A percentile compares a stretch with the other conserved stretches of the same genome.
Evolutionary conservation across 331 rosid species (phyloP).

Genomic region (Saraca asoca): DNA sequence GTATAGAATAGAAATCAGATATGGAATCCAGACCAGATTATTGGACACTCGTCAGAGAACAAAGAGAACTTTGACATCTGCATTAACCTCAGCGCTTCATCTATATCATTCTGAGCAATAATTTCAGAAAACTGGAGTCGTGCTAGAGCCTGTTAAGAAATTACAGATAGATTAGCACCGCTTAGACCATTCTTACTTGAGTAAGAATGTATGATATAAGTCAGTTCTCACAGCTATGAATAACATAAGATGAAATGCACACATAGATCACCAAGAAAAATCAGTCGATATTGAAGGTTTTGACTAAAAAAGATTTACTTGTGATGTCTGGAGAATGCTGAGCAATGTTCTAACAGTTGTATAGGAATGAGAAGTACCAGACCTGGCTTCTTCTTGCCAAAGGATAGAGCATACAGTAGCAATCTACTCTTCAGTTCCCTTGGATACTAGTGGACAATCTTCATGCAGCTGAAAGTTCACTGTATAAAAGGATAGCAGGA

Average conservation of each 20-base stretch:
- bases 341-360: slow-evolving; percentile 96
- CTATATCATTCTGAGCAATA: slow-evolving; percentile 97
- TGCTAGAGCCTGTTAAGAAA: slow-evolving; percentile 74
- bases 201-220: background rate
- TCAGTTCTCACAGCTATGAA: background rate
- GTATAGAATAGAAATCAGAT: slow-evolving; percentile 89
- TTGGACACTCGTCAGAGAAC: slow-evolving; percentile 93
- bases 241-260: background rate
- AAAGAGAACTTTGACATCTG: slow-evolving; percentile 97
- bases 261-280: slow-evolving; percentile 14
- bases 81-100: slow-evolving; percentile 93
- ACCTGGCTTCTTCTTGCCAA: slow-evolving; percentile 95
- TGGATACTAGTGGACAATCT: slow-evolving; percentile 81
- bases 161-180: slow-evolving; percentile 15
- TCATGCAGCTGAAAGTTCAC: slow-evolving; percentile 91
- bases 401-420: slow-evolving; percentile 87
- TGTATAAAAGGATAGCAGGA: slow-evolving; percentile 36
- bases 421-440: slow-evolving; percentile 82
- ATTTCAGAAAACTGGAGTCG: slow-evolving; percentile 85
- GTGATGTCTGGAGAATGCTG: slow-evolving; percentile 93
- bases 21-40: slow-evolving; percentile 92
- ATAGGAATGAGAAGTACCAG: slow-evolving; percentile 86
- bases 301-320: slow-evolving; percentile 57
- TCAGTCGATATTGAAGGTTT: background rate
- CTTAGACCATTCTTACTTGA: slow-evolving; percentile 8